Conservation (phyloP, 1,284 basidiomycete genomes). For the Cystobasidiaceae sp. region DNA sequence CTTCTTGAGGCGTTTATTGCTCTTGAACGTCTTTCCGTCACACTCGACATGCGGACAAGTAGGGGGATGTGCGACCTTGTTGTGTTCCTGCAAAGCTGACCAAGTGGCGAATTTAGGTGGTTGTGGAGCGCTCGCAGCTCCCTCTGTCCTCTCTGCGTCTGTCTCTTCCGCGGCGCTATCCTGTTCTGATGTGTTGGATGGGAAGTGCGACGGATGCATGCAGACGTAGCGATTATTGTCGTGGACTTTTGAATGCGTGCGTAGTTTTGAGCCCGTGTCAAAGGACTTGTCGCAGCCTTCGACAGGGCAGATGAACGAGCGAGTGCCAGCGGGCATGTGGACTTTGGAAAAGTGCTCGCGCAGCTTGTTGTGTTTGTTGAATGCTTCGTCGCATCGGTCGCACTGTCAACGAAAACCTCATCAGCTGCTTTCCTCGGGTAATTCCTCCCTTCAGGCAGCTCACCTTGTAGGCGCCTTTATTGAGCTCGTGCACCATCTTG, state of each 20-base stretch:
- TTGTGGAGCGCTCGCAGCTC: neutral
- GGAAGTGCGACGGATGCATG: slow-evolving; percentile 57
- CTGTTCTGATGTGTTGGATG: no score
- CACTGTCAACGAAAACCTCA: slow-evolving; percentile 54
- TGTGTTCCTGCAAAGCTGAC: slow-evolving; percentile 75
- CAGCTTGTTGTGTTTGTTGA: slow-evolving; percentile 74
- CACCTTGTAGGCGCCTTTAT: slow-evolving; percentile 44
- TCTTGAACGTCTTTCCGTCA: slow-evolving; percentile 63
- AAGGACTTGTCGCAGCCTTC: slow-evolving; percentile 72
- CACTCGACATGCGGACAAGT: slow-evolving; percentile 67
- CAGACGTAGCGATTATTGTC: slow-evolving; percentile 79
- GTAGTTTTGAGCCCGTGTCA: slow-evolving; percentile 68
- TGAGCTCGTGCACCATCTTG: slow-evolving; percentile 50
- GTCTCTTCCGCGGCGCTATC: neutral
- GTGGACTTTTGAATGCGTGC: slow-evolving; percentile 70
- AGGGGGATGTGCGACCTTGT: slow-evolving; percentile 70
- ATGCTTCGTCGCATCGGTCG: slow-evolving; percentile 61
- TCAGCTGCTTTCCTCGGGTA: no score
- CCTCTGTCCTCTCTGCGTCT: neutral
- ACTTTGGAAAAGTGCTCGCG: slow-evolving; percentile 64
- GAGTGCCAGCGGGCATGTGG: slow-evolving; percentile 73
- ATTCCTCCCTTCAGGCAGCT: no score
- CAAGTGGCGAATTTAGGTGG: slow-evolving; percentile 64
- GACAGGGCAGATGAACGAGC: slow-evolving; percentile 68
- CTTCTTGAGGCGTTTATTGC: slow-evolving; percentile 63